phyloP scores from a whole-genome alignment of 2,329 filamentous ascomycete species.

The Colletotrichum sidae region DNA sequence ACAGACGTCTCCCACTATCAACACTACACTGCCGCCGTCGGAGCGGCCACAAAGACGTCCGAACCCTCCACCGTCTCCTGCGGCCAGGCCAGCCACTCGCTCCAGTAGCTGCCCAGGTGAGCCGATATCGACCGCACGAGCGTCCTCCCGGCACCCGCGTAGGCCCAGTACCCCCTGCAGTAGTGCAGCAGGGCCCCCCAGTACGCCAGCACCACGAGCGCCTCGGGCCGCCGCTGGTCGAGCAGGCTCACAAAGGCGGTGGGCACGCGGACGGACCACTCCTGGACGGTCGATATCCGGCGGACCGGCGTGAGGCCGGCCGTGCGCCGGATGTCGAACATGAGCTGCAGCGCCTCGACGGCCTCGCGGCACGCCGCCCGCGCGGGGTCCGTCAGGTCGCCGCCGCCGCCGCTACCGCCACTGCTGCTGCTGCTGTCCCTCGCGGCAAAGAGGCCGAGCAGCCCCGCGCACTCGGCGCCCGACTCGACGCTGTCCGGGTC shows the following conservation, averaged over 20 bases:
- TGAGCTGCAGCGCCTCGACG: conserved; percentile 44
- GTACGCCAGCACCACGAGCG: conserved; percentile 52
- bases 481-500: neutral
- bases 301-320: conserved; percentile 11
- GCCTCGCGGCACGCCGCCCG: conserved; percentile 40
- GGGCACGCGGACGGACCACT: conserved; percentile 50
- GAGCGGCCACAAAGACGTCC: neutral
- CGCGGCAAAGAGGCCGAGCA: conserved; percentile 39
- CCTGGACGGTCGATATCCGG: conserved; percentile 41
- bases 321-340: conserved; percentile 42
- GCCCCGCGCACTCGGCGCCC: conserved; percentile 42
- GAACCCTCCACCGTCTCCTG: conserved; percentile 2
- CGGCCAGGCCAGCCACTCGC: conserved; percentile 42
- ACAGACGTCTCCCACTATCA: too few species aligned
- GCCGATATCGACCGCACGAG: conserved; percentile 42
- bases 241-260: conserved; percentile 50
- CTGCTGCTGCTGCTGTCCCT: neutral
- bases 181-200: conserved; percentile 56
- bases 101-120: conserved; percentile 47
- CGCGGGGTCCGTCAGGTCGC: conserved; percentile 34
- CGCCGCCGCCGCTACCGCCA: neutral
- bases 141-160: conserved; percentile 45
- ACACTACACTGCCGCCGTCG: neutral
- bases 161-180: conserved; percentile 48
- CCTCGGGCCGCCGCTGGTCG: conserved; percentile 51